Conservation (phyloP, 73 alveolate species). For the Paramecium sexaurelia region DNA sequence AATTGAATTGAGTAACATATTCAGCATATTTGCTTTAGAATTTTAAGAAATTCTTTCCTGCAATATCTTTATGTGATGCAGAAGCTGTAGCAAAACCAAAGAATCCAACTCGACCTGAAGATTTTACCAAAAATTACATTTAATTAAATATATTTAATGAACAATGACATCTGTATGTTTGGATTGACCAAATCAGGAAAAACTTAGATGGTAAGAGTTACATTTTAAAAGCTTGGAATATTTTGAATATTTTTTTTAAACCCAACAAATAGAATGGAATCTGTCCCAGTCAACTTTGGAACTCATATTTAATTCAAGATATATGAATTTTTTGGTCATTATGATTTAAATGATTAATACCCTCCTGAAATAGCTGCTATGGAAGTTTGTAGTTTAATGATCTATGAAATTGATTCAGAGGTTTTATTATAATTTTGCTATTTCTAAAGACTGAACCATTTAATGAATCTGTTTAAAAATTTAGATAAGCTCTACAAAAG, state of each 20-base stretch:
- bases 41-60: slow-evolving; percentile 28
- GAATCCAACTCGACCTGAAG: neutral
- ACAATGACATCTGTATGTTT: slow-evolving; percentile 45
- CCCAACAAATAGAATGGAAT: slow-evolving; percentile 87
- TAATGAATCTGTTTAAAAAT: slow-evolving; percentile 65
- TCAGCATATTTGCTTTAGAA: slow-evolving; percentile 16
- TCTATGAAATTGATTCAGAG: slow-evolving; percentile 91
- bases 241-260: slow-evolving; percentile 90
- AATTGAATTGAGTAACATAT: slow-evolving; percentile 41
- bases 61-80: slow-evolving; percentile 45
- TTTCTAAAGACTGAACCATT: slow-evolving; percentile 71
- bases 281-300: slow-evolving; percentile 83
- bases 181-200: slow-evolving; percentile 79
- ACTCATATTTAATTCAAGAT: slow-evolving; percentile 85
- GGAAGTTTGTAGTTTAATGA: slow-evolving; percentile 85
- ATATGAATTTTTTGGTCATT: slow-evolving; percentile 93
- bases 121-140: slow-evolving; percentile 54
- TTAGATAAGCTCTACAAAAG: slow-evolving; percentile 62
- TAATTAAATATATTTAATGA: slow-evolving; percentile 18
- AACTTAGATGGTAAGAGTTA: slow-evolving; percentile 90
- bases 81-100: slow-evolving; percentile 30
- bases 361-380: slow-evolving; percentile 81
- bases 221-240: slow-evolving; percentile 91
- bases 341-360: slow-evolving; percentile 76
- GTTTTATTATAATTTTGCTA: neutral